Base-by-base conservation (phyloP, 2,329 filamentous ascomycete genomes). In the Sporothrix curviconia region DNA sequence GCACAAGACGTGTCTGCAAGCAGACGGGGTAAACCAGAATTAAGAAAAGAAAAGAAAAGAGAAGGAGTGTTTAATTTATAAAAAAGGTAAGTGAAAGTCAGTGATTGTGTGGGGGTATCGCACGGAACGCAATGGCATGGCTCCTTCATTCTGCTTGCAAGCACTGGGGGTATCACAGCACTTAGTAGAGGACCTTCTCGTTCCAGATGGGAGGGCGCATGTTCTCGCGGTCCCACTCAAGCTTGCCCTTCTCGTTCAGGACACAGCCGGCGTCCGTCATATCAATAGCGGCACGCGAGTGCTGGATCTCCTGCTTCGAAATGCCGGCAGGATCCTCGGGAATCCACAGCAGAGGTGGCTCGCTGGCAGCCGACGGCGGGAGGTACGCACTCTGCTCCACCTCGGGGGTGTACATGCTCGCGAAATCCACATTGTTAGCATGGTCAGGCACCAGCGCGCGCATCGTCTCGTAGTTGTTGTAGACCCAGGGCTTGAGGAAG, bases 221-320 rank as follows among this genome's bases (percentile, higher is more conserved):
- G 4, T 61, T 58, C 59, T 72, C 69, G 25, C 61, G 63, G 39
- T 72, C 71, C 71, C 71, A 72, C 1, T 63, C 62, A 15, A 72
- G 57, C 55, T 69, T 66, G 69, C 85, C 85, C 74, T 90, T 87
- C 64, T 88, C 86, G 65, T 87, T 78, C 52, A 92, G 72, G 51
- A 74, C 79, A 44, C 87, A 87, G 17, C 85, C 87, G 63, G 90
- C 87, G 64, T 96, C 90, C 0, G 88, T 92, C 62, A 95, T 92
- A 1, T 85, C 82, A 30, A 90, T 88, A 32, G 89, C 80, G 65
- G 80, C 82, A 63, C 76, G 76, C 0, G 87, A 88, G 65, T 94
- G 87, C 12, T 77, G 77, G 55, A 94, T 78, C 71, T 95, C 91
- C 68, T 95, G 88, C 65, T 78, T 78, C 55, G 85, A 90, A 42